Conservation (phyloP, 352 stramenopile species). For the Peronospora belbahrii region DNA sequence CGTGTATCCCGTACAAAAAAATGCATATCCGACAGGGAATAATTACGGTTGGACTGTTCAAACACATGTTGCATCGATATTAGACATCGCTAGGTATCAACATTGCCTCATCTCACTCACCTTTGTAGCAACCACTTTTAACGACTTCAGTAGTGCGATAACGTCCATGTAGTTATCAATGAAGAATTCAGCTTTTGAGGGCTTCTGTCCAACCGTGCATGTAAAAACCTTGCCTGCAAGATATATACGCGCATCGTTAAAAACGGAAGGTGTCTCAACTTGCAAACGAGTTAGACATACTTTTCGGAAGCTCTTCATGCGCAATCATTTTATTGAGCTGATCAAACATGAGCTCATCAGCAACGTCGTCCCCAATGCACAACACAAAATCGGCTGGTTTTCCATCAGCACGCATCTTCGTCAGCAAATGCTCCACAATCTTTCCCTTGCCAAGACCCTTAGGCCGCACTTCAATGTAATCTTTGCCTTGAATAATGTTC, state of each 20-base stretch:
- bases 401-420: constrained; percentile 48
- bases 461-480: constrained; percentile 97
- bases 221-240: constrained; percentile 87
- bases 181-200: constrained; percentile 93
- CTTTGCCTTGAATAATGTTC: constrained; percentile 83
- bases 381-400: constrained; percentile 93
- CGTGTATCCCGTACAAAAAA: constrained; percentile 53
- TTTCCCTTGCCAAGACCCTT: constrained; percentile 96
- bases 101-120: constrained; percentile 17
- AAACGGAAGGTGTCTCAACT: neutral
- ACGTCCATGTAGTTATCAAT: constrained; percentile 95
- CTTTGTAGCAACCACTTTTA: constrained; percentile 72
- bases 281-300: constrained; percentile 8
- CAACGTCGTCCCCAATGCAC: constrained; percentile 96
- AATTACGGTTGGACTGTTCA: constrained; percentile 67
- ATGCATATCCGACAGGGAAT: constrained; percentile 81
- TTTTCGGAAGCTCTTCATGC: constrained; percentile 33
- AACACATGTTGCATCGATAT: neutral
- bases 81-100: neutral
- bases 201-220: constrained; percentile 96
- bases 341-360: constrained; percentile 97
- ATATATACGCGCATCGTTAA: constrained; percentile 8
- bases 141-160: constrained; percentile 83
- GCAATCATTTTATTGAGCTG: constrained; percentile 48
- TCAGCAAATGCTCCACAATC: constrained; percentile 90